These are phyloP conservation scores for Ramularia collo-cygni DNA, from an alignment of 2,329 filamentous ascomycete genomes.

Conservation along the genomic window DNA sequence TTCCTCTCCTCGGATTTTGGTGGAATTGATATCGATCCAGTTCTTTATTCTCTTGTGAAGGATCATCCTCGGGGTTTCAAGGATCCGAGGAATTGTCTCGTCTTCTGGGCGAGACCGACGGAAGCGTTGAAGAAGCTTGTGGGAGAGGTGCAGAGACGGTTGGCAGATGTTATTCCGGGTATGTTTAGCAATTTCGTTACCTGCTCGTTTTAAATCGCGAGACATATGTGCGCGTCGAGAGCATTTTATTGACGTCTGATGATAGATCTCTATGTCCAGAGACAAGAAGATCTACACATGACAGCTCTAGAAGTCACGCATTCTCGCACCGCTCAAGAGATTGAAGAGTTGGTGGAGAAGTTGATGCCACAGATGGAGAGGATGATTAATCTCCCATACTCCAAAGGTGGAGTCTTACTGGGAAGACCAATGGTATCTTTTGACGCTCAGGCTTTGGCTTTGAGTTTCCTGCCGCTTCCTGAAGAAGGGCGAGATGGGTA, in stretches of 20 bases:
- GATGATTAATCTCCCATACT: background rate
- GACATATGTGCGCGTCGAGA: background rate
- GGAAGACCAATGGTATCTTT: conserved; percentile 78
- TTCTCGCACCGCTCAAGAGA: conserved; percentile 63
- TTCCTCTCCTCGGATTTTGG: conserved; percentile 63
- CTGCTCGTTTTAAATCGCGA: too few species aligned
- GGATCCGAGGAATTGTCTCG: conserved; percentile 74
- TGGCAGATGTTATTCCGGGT: conserved; percentile 63
- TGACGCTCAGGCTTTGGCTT: conserved; percentile 74
- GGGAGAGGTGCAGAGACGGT: conserved; percentile 57
- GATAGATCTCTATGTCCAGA: conserved; percentile 80
- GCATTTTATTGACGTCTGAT: background rate
- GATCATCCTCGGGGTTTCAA: conserved; percentile 45
- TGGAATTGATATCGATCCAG: conserved; percentile 68
- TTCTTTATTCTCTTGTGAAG: conserved; percentile 45
- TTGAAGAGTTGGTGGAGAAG: conserved; percentile 53
- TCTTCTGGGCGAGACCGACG: conserved; percentile 83
- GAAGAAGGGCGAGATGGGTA: conserved; percentile 55
- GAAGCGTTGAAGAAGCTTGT: conserved; percentile 63
- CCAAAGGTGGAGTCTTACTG: conserved; percentile 37
- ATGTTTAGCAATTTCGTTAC: too few species aligned
- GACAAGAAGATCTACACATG: conserved; percentile 68
- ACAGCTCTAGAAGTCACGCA: conserved; percentile 82
- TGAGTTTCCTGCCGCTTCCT: conserved; percentile 72
- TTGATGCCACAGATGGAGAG: conserved; percentile 50